Evolutionary conservation across 257 asterid species (phyloP), one percentile per base, ranked within the genome.

Genomic region (Lycium ferocissimum): DNA sequence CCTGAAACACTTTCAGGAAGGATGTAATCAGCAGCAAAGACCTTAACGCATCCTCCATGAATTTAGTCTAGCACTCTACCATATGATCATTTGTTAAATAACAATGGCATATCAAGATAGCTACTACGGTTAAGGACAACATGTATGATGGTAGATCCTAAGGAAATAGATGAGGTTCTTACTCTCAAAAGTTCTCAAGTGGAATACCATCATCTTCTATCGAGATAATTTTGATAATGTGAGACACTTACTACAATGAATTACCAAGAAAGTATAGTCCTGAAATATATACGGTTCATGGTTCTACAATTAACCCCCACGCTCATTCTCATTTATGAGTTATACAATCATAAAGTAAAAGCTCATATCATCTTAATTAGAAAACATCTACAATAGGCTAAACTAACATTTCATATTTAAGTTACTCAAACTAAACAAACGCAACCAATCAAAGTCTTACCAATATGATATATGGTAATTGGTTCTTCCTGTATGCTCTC

Each of bases 401-500:
- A 75, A 6, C 43, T 49, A 75, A 12, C 9, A 49, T 22, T 75
- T 72, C 22, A 20, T 2, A 47, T 75, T 17, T 26, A 72, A 11
- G 17, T 72, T 45, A 12, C 81, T 47, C 61, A 75, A 20, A 20
- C 43, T 47, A 78, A 75, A 53, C 65, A 78, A 20, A 88, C 67
- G 69, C 33, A 43, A 57, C 69, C 14, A 51, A 51, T 76, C 45
- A 10, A 88, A 73, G 43, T 18, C 62, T 84, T 88, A 94, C 99
- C 99, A 83, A 96, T 94, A 87, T 95, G 99, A 87, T 95, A 96
- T 86, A 96, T 94, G 84, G 97, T 95, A 87, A 96, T 94, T 84
- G 96, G 93, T 84, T 94, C 99, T 87, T 95, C 97, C 86, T 93
- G 90, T 84, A 96, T 96, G 92, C 97, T 89, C 81, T 94, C 92